Conservation (phyloP, 2,329 filamentous ascomycete genomes). For the Fusarium nisikadoi region DNA sequence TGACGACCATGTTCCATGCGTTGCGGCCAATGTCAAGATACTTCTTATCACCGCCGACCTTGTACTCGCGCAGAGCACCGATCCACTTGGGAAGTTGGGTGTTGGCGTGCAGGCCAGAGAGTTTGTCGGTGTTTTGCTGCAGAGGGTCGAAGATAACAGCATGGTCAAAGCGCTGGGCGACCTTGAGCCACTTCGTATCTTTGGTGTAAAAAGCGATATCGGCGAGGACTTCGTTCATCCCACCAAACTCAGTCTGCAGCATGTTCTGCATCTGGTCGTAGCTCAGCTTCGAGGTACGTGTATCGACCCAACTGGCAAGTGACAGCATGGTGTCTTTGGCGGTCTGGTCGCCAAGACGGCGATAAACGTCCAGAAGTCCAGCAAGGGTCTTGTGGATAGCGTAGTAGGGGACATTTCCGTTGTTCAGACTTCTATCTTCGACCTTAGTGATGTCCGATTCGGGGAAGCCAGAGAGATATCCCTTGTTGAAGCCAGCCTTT, state of each 20-base stretch:
- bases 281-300: conserved; percentile 55
- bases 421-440: conserved; percentile 55
- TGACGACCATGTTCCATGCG: conserved; percentile 59
- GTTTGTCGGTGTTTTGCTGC: conserved; percentile 55
- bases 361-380: conserved; percentile 62
- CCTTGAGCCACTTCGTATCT: conserved; percentile 57
- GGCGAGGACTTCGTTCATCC: conserved; percentile 63
- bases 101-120: conserved; percentile 63
- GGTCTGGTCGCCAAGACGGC: conserved; percentile 54
- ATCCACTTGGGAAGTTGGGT: conserved; percentile 66
- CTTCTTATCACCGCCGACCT: conserved; percentile 55
- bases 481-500: conserved; percentile 54
- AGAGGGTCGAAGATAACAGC: conserved; percentile 59
- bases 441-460: conserved; percentile 60
- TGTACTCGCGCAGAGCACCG: conserved; percentile 60
- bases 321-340: conserved; percentile 57
- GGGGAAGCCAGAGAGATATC: conserved; percentile 63
- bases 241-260: conserved; percentile 62
- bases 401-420: conserved; percentile 65
- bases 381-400: conserved; percentile 65
- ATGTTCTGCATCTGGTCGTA: conserved; percentile 59
- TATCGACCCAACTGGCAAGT: conserved; percentile 61
- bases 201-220: conserved; percentile 59
- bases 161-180: conserved; percentile 62
- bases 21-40: conserved; percentile 62